Evolutionary conservation across 2,329 filamentous ascomycete species (phyloP), one percentile per base, ranked within the genome.

Genomic region (Fusarium sp.): DNA sequence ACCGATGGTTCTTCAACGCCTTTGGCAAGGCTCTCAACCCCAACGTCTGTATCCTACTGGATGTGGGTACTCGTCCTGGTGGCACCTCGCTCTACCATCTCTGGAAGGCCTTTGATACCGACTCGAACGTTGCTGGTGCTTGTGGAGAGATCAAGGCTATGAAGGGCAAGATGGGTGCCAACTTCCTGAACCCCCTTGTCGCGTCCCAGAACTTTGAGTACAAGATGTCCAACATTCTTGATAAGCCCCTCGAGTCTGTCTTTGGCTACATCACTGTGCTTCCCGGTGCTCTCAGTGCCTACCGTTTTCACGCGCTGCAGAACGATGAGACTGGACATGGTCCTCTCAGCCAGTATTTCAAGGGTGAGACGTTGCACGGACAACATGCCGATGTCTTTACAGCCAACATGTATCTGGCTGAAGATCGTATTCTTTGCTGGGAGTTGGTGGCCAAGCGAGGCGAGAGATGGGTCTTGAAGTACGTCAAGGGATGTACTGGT

Each of bases 181-280:
- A 96, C 72, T 88, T 99, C 18, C 86, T 99, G 54, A 99, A 99
- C 79, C 97, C 97, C 0, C 88, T 99, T 7, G 96, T 99, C 18
- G 97, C 97, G 0, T 97, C 95, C 54, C 97, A 99, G 80, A 99
- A 99, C 82, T 99, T 99, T 77, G 97, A 99, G 86, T 99, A 99
- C 87, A 99, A 99, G 84, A 98, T 99, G 95, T 98, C 95, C 45
- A 99, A 99, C 79, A 99, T 99, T 79, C 88, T 99, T 29, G 97
- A 99, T 82, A 99, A 99, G 83, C 97, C 97, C 0, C 87, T 99
- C 3, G 97, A 99, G 82, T 98, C 95, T 0, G 96, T 98, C 0
- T 99, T 99, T 82, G 97, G 97, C 2, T 99, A 98, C 81, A 99
- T 99, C 77, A 98, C 96, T 7, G 97, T 99, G 77, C 86, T 99